phyloP scores from a whole-genome alignment of 345 rosid genomes.

The Aquilaria yunnanensis region DNA sequence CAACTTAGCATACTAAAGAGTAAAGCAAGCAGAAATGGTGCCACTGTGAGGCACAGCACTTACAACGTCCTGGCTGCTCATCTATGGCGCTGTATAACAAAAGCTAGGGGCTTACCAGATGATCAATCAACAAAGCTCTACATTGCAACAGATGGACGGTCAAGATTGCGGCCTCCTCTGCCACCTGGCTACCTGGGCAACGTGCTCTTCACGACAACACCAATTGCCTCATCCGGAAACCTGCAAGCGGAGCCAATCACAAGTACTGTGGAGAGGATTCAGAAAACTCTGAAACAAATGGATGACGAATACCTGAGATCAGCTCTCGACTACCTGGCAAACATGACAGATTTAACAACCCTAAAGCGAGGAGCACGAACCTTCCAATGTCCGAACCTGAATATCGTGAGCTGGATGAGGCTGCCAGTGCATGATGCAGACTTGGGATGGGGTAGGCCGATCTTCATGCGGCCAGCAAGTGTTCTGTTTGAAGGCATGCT shows the following conservation, averaged over 20 bases:
- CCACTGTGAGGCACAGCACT: conserved; percentile 3
- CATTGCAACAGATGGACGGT: conserved; percentile 28
- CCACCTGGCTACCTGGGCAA: conserved; percentile 42
- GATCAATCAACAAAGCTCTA: conserved; percentile 18
- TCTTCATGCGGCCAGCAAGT: conserved; percentile 42
- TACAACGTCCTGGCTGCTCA: conserved; percentile 19
- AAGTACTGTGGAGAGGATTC: conserved; percentile 23
- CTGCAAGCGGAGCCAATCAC: conserved; percentile 23
- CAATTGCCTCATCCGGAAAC: conserved; percentile 11
- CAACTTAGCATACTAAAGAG: conserved; percentile 19
- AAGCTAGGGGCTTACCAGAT: conserved; percentile 15
- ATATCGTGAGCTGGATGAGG: conserved; percentile 39
- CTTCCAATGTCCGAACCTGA: conserved; percentile 51
- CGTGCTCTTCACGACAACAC: conserved; percentile 24
- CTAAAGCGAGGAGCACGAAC: conserved; percentile 27
- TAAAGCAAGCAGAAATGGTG: neutral
- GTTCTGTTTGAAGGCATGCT: conserved; percentile 32
- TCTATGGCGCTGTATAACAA: conserved; percentile 26
- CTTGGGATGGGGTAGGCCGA: conserved; percentile 54
- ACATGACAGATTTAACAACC: conserved; percentile 15
- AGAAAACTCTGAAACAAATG: conserved; percentile 18
- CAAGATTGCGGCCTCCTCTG: conserved; percentile 32
- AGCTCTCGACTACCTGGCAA: conserved; percentile 28
- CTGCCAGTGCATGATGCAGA: conserved; percentile 42
- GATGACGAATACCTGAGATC: conserved; percentile 41